Evolutionary conservation across 108 stramenopile species (phyloP).

Genomic region (Pseudonitzschia multiseries): DNA sequence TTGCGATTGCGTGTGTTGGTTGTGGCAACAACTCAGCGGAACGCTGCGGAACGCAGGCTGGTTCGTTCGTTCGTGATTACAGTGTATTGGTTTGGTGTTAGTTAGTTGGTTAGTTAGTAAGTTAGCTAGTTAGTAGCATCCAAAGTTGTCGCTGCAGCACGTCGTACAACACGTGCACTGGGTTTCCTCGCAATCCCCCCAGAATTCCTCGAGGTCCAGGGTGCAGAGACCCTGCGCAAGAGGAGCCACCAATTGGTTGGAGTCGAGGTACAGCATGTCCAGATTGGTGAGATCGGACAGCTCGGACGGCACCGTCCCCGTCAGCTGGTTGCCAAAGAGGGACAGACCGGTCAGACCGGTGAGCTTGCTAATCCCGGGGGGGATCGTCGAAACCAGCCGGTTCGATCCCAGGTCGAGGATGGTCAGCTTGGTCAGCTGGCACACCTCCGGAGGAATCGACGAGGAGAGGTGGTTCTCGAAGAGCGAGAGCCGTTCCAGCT

Average conservation of each 20-base stretch:
- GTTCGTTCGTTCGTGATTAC: too few species aligned
- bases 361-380: constrained; percentile 18
- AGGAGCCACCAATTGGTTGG: constrained; percentile 37
- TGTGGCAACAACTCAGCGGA: too few species aligned
- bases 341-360: constrained; percentile 25
- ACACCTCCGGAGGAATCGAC: constrained; percentile 40
- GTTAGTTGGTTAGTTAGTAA: too few species aligned
- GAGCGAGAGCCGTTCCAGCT: constrained; percentile 13
- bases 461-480: constrained; percentile 42
- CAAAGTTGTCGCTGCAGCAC: constrained; percentile 22
- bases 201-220: constrained; percentile 34
- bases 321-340: constrained; percentile 41
- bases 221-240: constrained; percentile 19
- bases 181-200: constrained; percentile 31
- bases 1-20: too few species aligned
- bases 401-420: constrained; percentile 38
- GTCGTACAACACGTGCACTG: constrained; percentile 38
- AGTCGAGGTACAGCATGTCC: constrained; percentile 39
- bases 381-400: constrained; percentile 36
- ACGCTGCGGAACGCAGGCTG: too few species aligned
- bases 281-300: constrained; percentile 33
- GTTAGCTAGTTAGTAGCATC: constrained; percentile 5
- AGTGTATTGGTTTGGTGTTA: too few species aligned
- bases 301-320: constrained; percentile 37
- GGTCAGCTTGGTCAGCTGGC: constrained; percentile 30